These are phyloP conservation scores for Eimeria zaria DNA, from an alignment of 169 alveolate genomes.

Conservation along the genomic window DNA sequence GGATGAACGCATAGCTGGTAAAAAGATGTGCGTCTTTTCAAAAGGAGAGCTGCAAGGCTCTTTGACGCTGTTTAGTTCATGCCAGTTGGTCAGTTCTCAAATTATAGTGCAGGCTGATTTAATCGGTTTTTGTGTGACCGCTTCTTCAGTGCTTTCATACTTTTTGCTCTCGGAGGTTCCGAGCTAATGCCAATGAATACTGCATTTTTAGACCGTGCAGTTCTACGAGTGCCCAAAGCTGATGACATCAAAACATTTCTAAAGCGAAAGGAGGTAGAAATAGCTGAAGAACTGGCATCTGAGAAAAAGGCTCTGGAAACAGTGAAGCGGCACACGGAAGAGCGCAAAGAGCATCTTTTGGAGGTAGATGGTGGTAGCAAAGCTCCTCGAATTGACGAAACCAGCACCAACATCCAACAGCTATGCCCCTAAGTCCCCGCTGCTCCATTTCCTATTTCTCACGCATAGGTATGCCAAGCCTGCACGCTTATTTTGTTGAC, in stretches of 20 bases:
- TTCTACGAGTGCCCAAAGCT: constrained; percentile 75
- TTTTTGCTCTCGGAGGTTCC: constrained; percentile 53
- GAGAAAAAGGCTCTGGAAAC: not conserved
- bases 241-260: constrained; percentile 59
- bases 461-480: not conserved
- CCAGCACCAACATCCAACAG: not conserved
- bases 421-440: not conserved
- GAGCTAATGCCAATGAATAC: constrained; percentile 34
- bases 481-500: not conserved
- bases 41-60: not conserved
- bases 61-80: not conserved
- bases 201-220: constrained; percentile 78
- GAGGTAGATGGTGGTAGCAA: not conserved
- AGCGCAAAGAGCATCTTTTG: constrained; percentile 27
- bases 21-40: constrained; percentile 8
- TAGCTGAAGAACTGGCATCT: constrained; percentile 1
- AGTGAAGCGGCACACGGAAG: not conserved
- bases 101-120: not conserved
- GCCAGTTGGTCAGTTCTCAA: not conserved
- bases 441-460: not conserved
- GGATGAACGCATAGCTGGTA: constrained; percentile 19
- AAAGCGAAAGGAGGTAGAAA: constrained; percentile 17
- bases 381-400: not conserved
- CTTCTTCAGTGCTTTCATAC: constrained; percentile 47
- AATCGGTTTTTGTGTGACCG: not conserved